A percentile compares a stretch with the other conserved stretches of the same genome.
Evolutionary conservation across 495 filamentous ascomycete species (phyloP).

Genomic region (Aspergillus heteromorphus): DNA sequence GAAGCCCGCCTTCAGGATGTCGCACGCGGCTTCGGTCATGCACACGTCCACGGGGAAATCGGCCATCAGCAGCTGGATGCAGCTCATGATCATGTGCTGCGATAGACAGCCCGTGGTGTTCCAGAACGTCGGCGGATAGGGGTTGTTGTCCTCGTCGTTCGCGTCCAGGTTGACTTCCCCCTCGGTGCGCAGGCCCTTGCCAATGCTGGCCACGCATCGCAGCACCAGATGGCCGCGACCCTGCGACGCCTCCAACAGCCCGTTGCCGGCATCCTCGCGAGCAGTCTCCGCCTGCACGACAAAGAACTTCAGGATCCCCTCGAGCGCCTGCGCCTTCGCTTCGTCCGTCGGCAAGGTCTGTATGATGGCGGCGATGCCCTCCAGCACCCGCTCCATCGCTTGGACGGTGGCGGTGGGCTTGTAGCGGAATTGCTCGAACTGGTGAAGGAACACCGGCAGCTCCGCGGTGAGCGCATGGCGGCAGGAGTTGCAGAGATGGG

Average conservation of each 20-base stretch:
- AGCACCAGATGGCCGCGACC: conserved; percentile 60
- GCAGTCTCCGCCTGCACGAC: conserved; percentile 31
- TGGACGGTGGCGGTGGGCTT: conserved; percentile 58
- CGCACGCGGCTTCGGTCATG: conserved; percentile 70
- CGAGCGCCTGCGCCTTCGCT: conserved; percentile 55
- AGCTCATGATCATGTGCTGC: conserved; percentile 55
- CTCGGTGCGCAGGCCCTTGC: conserved; percentile 70
- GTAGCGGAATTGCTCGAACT: conserved; percentile 61
- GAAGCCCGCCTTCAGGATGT: conserved; percentile 71
- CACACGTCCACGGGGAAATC: conserved; percentile 58
- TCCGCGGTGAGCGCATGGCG: conserved; percentile 64
- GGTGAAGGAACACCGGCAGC: conserved; percentile 68
- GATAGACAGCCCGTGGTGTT: conserved; percentile 46
- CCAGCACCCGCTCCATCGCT: conserved; percentile 75
- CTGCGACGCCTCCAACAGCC: conserved; percentile 40
- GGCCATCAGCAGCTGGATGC: conserved; percentile 41
- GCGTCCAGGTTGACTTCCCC: conserved; percentile 65
- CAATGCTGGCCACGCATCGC: conserved; percentile 69
- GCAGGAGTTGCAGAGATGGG: conserved; percentile 74
- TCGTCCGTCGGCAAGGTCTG: conserved; percentile 66
- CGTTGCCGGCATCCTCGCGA: conserved; percentile 30
- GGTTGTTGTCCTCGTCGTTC: conserved; percentile 34
- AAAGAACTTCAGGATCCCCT: conserved; percentile 60
- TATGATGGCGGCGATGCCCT: conserved; percentile 78
- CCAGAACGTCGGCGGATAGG: conserved; percentile 55